Percentiles rank a stretch among this genome's conserved stretches.
Conservation (phyloP, 129 eudicot genomes). For the Pittosporum tobira region DNA sequence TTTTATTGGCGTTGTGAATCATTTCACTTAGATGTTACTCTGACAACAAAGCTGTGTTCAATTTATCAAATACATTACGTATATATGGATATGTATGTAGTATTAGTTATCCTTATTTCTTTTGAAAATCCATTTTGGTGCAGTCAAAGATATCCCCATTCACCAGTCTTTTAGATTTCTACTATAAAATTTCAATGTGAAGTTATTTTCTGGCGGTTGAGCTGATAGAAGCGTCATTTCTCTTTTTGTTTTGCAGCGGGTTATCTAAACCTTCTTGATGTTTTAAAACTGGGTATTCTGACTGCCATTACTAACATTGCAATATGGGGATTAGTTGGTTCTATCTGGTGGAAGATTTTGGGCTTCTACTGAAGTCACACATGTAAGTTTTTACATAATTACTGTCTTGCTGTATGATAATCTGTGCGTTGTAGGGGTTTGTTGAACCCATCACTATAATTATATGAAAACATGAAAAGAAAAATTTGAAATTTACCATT, state of each 20-base stretch:
- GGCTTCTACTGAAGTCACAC: slow-evolving; percentile 46
- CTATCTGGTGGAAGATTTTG: slow-evolving; percentile 71
- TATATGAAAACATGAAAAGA: background rate
- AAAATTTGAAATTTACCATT: background rate
- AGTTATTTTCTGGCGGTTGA: background rate
- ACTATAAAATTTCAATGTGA: background rate
- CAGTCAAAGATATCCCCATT: too few species aligned
- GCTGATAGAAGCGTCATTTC: background rate
- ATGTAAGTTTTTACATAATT: too few species aligned
- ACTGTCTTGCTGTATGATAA: background rate
- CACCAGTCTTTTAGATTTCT: too few species aligned
- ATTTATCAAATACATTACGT: too few species aligned
- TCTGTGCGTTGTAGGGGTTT: background rate
- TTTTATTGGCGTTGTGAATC: too few species aligned
- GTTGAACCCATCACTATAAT: background rate
- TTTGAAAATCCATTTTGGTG: too few species aligned
- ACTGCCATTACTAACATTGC: slow-evolving; percentile 41
- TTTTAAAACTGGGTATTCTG: slow-evolving; percentile 51
- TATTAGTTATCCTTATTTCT: too few species aligned
- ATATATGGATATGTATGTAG: too few species aligned
- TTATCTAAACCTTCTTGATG: slow-evolving; percentile 56
- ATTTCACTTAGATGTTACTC: too few species aligned
- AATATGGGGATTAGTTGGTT: slow-evolving; percentile 49
- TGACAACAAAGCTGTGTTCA: too few species aligned
- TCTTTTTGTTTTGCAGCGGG: slow-evolving; percentile 43